These are phyloP conservation scores for Phytophthora constricta DNA, from an alignment of 352 stramenopile genomes.

Conservation along the genomic window DNA sequence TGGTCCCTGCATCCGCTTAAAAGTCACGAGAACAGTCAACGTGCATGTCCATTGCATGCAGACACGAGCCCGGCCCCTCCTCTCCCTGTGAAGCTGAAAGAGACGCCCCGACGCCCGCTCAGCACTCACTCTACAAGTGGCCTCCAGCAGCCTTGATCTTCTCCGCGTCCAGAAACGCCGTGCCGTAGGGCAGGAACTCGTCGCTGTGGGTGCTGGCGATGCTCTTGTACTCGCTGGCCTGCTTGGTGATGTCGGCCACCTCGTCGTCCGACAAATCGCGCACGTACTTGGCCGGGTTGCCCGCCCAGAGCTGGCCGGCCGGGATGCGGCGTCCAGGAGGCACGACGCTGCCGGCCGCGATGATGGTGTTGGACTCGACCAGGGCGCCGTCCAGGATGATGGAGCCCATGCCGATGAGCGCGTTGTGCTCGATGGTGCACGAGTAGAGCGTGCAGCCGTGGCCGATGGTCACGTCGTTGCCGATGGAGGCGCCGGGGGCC, in stretches of 20 bases:
- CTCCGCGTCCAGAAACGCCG: constrained; percentile 88
- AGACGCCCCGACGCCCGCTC: constrained; percentile 1
- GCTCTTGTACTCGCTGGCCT: constrained; percentile 85
- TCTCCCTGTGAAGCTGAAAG: constrained; percentile 29
- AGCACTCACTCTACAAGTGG: constrained; percentile 65
- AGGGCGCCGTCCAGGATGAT: constrained; percentile 94
- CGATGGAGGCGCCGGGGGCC: constrained; percentile 91
- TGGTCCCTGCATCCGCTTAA: constrained; percentile 31
- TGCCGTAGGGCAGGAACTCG: constrained; percentile 91
- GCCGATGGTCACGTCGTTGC: constrained; percentile 96
- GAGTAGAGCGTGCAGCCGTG: constrained; percentile 96
- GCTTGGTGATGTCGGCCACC: constrained; percentile 88
- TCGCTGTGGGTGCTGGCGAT: constrained; percentile 89
- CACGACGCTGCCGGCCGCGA: constrained; percentile 96
- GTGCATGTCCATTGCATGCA: constrained; percentile 27
- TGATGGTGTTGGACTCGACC: constrained; percentile 94
- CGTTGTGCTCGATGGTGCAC: constrained; percentile 96
- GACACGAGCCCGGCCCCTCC: constrained; percentile 22
- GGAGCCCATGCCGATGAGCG: constrained; percentile 96
- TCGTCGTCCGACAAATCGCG: constrained; percentile 93
- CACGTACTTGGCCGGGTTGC: constrained; percentile 96
- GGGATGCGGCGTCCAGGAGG: constrained; percentile 88
- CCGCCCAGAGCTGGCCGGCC: constrained; percentile 95
- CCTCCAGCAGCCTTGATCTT: constrained; percentile 85
- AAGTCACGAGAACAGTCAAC: constrained; percentile 29